Base-by-base conservation (phyloP, 495 filamentous ascomycete species). In the Hamigera avellanea region DNA sequence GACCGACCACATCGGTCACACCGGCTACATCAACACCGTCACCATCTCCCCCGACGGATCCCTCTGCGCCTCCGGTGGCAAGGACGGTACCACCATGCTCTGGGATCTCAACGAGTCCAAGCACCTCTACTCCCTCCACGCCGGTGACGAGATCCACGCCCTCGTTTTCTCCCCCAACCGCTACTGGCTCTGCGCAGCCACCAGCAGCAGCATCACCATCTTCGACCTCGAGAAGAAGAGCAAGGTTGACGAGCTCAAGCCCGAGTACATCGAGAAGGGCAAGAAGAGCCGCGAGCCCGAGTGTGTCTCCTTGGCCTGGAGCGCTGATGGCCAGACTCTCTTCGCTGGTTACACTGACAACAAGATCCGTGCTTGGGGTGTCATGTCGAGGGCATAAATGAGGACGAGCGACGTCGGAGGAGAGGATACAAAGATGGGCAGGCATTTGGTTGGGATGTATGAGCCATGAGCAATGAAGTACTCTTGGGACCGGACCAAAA, bases 201-300 rank as follows among this genome's bases (percentile, higher is more conserved):
- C 91, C 41, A 73, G 83, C 57, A 83, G 74, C 71, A 83, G 75
- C 74, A 96, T 99, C 78, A 96, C 95, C 78, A 96, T 99, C 75
- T 99, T 99, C 70, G 91, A 99, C 63, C 78, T 99, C 51, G 91
- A 99, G 85, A 99, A 99, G 88, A 96, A 99, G 86, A 89, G 81
- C 80, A 96, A 96, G 80, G 91, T 99, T 48, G 91, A 99, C 54
- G 91, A 96, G 78, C 77, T 99, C 64, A 95, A 93, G 84, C 93
- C 93, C 46, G 93, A 98, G 57, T 95, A 93, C 72, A 75, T 86
- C 44, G 77, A 86, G 55, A 81, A 87, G 59, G 87, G 91, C 69
- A 95, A 95, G 87, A 96, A 96, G 87, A 83, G 76, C 76, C 74
- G 88, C 63, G 91, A 95, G 69, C 93, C 93, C 45, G 91, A 99